A percentile compares a stretch with the other conserved stretches of the same genome.
These are phyloP conservation scores for Clarireedia hainanense DNA, from an alignment of 2,329 filamentous ascomycete species.

Conservation along the genomic window DNA sequence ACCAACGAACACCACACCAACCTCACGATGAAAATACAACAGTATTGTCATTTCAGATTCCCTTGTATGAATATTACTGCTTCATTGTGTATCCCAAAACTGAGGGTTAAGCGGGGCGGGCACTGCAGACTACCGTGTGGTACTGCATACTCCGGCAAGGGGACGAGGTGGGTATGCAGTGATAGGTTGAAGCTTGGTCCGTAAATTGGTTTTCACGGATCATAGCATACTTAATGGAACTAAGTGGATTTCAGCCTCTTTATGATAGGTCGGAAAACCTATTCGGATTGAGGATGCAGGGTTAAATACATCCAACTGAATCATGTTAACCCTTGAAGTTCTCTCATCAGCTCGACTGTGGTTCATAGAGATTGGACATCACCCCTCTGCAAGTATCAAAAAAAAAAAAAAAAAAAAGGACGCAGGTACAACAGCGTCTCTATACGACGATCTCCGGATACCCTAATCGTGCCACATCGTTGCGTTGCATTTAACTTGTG, in stretches of 20 bases:
- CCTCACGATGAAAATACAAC: constrained; percentile 1
- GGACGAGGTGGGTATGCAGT: background rate
- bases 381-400: too few species aligned
- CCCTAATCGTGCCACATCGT: background rate
- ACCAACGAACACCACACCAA: background rate
- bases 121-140: constrained; percentile 9
- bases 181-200: background rate
- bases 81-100: constrained; percentile 1
- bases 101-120: background rate
- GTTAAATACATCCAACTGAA: background rate
- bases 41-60: background rate
- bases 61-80: background rate
- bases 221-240: constrained; percentile 6
- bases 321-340: background rate
- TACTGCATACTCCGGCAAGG: constrained; percentile 9
- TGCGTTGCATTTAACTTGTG: background rate
- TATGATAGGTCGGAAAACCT: constrained; percentile 4
- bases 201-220: constrained; percentile 2
- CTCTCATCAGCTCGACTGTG: background rate
- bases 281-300: background rate
- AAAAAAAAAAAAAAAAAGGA: too few species aligned
- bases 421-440: background rate
- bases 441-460: background rate
- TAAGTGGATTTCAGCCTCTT: constrained; percentile 1
- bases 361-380: background rate